Base-by-base conservation (phyloP, 192 early-diverging fungal species). In the Umbelopsis vinacea region DNA sequence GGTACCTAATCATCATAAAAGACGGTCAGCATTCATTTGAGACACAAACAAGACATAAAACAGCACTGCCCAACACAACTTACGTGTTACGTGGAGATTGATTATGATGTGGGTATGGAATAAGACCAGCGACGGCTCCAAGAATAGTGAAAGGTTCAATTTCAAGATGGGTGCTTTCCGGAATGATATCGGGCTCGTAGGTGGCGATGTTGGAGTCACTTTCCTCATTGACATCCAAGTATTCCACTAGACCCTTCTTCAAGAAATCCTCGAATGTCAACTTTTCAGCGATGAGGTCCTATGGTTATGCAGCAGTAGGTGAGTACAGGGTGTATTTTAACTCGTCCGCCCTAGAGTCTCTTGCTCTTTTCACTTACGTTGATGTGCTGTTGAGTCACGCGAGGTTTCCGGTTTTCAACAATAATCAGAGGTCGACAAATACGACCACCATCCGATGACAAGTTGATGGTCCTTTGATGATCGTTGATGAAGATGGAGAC, bases 71-170 rank as follows among this genome's bases (percentile, higher is more conserved):
- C n/a, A n/a, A 12, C 8, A 26, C n/a, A 9, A 74, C 69, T 37
- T 71, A 82, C 7, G 96, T 97, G 85, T 97, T 97, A 83, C 97
- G 92, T 37, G 97, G 96, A 68, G 93, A 95, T 83, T 99, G 97
- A 82, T 99, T 99, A 84, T 99, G 97, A 81, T 99, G 95, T 46
- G 96, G 96, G 79, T 95, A 99, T 45, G 97, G 97, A 89, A 99
- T 97, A 50, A 99, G 80, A 7, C 96, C 96, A n/a, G 97, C 97
- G 17, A 98, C 96, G 21, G 95, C 95, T 52, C 97, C 97, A 50
- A 99, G 86, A 52, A 99, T 86, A 46, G 95, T 97, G 70, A 97
- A 97, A 21, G 96, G 95, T 52, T 96, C 94, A 70, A 99, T 99
- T 79, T 99, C 97, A 9, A 96, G 81, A 81, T 99, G 97, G 8